Evolutionary conservation across 2,329 filamentous ascomycete species (phyloP).

Genomic region (Kalaharituber pfeilii): DNA sequence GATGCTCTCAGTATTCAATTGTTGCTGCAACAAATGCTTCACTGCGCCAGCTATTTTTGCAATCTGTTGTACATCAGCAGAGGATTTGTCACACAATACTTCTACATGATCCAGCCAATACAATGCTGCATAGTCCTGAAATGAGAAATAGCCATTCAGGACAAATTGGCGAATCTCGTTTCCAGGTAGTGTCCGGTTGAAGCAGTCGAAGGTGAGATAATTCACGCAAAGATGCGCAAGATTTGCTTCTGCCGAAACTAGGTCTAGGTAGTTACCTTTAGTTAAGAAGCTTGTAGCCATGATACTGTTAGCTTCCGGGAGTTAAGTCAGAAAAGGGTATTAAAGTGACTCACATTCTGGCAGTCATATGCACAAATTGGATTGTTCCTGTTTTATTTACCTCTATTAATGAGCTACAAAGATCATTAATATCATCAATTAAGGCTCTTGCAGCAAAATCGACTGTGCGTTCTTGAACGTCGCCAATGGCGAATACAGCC

Average conservation of each 20-base stretch:
- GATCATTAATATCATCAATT: conserved; percentile 22
- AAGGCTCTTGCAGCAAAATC: conserved; percentile 24
- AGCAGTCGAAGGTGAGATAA: conserved; percentile 27
- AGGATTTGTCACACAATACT: conserved; percentile 13
- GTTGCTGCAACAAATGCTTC: neutral
- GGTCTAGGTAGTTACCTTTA: too few relatives aligned
- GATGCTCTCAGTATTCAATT: neutral
- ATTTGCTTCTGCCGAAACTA: conserved; percentile 13
- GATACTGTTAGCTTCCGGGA: neutral
- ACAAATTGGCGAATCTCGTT: conserved; percentile 11
- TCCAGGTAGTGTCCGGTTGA: conserved; percentile 17
- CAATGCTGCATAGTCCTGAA: conserved; percentile 29
- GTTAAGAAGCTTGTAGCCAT: too few relatives aligned
- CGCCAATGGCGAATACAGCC: conserved; percentile 25
- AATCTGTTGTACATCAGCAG: conserved; percentile 22
- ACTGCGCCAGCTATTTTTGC: conserved; percentile 9
- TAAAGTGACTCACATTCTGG: conserved; percentile 24
- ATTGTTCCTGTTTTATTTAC: conserved; percentile 24
- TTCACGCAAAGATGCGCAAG: conserved; percentile 25
- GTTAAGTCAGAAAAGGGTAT: neutral
- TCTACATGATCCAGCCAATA: conserved; percentile 27
- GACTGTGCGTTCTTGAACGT: conserved; percentile 21
- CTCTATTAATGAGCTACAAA: conserved; percentile 29
- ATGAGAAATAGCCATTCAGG: conserved; percentile 25
- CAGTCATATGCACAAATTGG: conserved; percentile 29